Percentiles rank a stretch among this genome's conserved stretches.
Evolutionary conservation across 495 filamentous ascomycete species (phyloP).

Genomic region (Copromyces sp.): DNA sequence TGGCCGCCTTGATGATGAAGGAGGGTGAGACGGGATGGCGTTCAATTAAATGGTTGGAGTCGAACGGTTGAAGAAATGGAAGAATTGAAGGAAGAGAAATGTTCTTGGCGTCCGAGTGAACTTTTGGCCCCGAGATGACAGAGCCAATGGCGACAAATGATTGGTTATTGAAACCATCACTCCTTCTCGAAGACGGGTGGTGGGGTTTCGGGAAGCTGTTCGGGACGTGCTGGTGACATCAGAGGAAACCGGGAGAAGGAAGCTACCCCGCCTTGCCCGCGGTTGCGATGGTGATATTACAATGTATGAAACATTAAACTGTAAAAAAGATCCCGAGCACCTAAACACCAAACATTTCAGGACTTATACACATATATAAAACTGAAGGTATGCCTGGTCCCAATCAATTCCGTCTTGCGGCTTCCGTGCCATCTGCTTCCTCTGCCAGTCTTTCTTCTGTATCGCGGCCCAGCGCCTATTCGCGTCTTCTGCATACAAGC

Average conservation of each 20-base stretch:
- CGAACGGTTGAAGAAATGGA: not conserved
- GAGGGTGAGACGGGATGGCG: not conserved
- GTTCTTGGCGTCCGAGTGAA: not conserved
- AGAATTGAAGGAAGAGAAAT: not conserved
- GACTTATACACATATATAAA: not conserved
- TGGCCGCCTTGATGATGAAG: not conserved
- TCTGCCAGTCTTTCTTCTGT: not conserved
- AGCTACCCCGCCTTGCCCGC: slow-evolving; percentile 16
- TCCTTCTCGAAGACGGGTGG: not conserved
- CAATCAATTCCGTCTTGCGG: slow-evolving; percentile 11
- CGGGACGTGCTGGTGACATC: slow-evolving; percentile 9
- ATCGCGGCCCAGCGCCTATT: slow-evolving; percentile 1
- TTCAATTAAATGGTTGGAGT: not conserved
- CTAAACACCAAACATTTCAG: not conserved
- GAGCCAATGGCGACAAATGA: not conserved
- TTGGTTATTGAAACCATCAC: not conserved
- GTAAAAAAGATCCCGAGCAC: not conserved
- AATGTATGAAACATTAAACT: too few relatives aligned
- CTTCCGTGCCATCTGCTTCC: not conserved
- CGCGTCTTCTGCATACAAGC: slow-evolving; percentile 5
- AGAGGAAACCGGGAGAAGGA: not conserved
- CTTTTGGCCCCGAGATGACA: not conserved
- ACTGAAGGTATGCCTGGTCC: slow-evolving; percentile 10
- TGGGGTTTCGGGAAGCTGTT: not conserved
- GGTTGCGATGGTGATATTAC: not conserved